A percentile compares a stretch with the other conserved stretches of the same genome.
These are phyloP conservation scores for Xylaria longipes DNA, from an alignment of 495 filamentous ascomycete species.

Conservation along the genomic window DNA sequence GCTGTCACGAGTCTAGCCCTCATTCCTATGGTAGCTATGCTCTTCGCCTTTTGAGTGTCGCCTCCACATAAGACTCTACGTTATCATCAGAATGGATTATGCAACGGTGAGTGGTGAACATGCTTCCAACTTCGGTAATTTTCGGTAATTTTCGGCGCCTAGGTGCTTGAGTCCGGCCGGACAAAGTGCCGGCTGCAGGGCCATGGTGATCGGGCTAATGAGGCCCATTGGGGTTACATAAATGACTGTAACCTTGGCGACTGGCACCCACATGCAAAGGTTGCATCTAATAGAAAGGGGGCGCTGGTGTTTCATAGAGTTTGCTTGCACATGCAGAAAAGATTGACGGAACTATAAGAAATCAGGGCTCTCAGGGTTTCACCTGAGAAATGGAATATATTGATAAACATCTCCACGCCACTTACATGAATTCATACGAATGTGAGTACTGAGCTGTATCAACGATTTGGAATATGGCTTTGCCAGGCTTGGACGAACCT, in stretches of 20 bases:
- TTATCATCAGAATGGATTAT: slow-evolving; percentile 11
- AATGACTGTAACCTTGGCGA: slow-evolving; percentile 7
- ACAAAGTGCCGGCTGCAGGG: slow-evolving; percentile 4
- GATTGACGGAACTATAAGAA: slow-evolving; percentile 2
- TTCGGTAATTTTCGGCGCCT: slow-evolving; percentile 14
- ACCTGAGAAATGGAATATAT: slow-evolving; percentile 1
- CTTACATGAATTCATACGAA: neutral
- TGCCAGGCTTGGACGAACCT: neutral
- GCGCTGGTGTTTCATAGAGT: slow-evolving; percentile 6
- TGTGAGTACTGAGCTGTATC: neutral
- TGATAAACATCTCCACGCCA: neutral
- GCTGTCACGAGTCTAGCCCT: slow-evolving; percentile 31
- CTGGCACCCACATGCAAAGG: neutral
- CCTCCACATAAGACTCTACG: neutral
- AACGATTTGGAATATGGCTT: neutral
- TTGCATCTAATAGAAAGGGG: slow-evolving; percentile 15
- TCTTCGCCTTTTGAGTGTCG: slow-evolving; percentile 31
- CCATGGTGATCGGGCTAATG: neutral
- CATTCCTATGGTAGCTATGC: slow-evolving; percentile 29
- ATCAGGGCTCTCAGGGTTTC: neutral
- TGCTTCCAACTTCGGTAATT: slow-evolving; percentile 3
- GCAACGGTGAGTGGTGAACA: slow-evolving; percentile 15
- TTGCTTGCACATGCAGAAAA: slow-evolving; percentile 9
- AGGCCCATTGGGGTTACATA: slow-evolving; percentile 4
- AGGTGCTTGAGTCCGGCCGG: slow-evolving; percentile 4